phyloP scores from a whole-genome alignment of 73 alveolate species.

The Uronychia setigera region DNA sequence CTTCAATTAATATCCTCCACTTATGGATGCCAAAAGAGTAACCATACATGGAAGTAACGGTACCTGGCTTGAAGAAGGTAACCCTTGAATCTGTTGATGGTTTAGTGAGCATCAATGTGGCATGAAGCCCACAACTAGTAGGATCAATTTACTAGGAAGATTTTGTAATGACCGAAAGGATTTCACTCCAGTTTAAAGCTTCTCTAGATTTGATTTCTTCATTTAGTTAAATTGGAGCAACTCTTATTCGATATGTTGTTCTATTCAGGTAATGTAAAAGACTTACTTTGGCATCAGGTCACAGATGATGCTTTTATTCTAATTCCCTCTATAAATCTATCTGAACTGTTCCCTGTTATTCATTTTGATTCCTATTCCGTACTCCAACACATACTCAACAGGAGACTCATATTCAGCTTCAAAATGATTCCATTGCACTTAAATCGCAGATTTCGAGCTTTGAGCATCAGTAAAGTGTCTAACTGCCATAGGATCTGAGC shows the following conservation, averaged over 20 bases:
- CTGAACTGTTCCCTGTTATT: conserved; percentile 57
- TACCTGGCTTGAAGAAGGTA: background rate
- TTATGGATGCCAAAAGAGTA: background rate
- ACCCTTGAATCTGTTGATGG: background rate
- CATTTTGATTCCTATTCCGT: conserved; percentile 64
- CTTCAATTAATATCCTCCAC: background rate
- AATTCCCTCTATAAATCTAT: conserved; percentile 58
- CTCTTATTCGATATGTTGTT: conserved; percentile 67
- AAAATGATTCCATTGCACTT: conserved; percentile 14
- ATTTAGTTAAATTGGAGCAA: conserved; percentile 15
- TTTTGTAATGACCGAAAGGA: background rate
- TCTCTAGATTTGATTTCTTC: too few species aligned
- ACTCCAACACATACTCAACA: conserved; percentile 46
- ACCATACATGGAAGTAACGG: background rate
- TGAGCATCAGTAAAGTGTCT: background rate
- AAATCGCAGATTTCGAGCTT: background rate
- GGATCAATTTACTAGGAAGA: background rate
- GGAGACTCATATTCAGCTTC: background rate
- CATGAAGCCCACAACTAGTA: background rate
- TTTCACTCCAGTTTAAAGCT: background rate
- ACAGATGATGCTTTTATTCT: conserved; percentile 56
- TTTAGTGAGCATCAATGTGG: background rate
- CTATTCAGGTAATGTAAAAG: background rate
- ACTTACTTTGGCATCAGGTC: conserved; percentile 48
- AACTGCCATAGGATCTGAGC: background rate